phyloP scores from a whole-genome alignment of 306 rosid species.

The Adenanthera pavonina region DNA sequence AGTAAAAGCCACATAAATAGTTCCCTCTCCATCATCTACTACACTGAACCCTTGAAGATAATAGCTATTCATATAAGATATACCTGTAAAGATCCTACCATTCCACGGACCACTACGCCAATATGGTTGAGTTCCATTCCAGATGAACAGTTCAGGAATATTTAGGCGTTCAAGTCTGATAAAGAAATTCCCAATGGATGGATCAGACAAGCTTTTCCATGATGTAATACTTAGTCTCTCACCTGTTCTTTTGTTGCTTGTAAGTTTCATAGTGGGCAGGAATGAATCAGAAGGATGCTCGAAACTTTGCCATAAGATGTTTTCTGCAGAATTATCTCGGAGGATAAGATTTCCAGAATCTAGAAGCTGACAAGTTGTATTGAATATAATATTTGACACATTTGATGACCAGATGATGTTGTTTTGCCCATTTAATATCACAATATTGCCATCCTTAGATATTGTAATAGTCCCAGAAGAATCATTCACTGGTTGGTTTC shows the following conservation, averaged over 20 bases:
- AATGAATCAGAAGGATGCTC: neutral
- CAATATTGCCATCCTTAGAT: neutral
- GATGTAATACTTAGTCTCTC: neutral
- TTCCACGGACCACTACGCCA: neutral
- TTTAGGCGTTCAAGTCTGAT: neutral
- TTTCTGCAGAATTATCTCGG: neutral
- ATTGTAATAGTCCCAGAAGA: neutral
- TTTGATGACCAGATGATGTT: neutral
- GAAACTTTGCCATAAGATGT: conserved; percentile 20
- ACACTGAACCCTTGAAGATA: conserved; percentile 9
- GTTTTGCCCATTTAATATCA: neutral
- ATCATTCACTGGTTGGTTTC: neutral
- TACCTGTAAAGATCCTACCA: conserved; percentile 23
- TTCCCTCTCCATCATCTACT: conserved; percentile 21
- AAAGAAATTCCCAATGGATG: neutral
- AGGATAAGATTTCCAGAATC: conserved; percentile 38
- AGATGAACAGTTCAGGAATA: conserved; percentile 24
- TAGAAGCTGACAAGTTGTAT: conserved; percentile 35
- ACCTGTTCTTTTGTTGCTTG: neutral
- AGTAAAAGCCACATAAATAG: neutral
- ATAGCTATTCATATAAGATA: neutral
- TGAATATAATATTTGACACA: conserved; percentile 1
- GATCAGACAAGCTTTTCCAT: conserved; percentile 27
- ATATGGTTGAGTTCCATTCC: conserved; percentile 10
- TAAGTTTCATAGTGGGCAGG: neutral